These are phyloP conservation scores for Clausena lansium DNA, from an alignment of 345 rosid species.

Conservation along the genomic window DNA sequence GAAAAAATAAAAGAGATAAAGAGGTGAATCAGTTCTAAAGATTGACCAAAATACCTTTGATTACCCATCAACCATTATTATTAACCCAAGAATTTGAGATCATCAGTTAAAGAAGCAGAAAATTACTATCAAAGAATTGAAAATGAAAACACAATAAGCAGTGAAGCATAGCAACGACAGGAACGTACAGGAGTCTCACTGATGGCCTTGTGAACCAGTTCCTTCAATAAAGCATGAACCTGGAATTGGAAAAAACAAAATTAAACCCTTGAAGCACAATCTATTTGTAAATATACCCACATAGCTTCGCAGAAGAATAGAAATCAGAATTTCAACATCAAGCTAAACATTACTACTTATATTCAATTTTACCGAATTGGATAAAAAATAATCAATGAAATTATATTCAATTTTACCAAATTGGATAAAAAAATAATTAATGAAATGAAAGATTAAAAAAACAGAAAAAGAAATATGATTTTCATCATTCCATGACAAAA, in stretches of 20 bases:
- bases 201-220: slow-evolving; percentile 91
- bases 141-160: background rate
- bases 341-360: background rate
- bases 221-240: slow-evolving; percentile 94
- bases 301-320: background rate
- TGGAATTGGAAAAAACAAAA: slow-evolving; percentile 28
- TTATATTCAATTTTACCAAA: background rate
- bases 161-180: slow-evolving; percentile 11
- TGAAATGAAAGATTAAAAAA: background rate
- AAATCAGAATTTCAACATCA: background rate
- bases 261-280: background rate
- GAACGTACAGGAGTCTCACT: slow-evolving; percentile 76
- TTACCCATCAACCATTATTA: background rate
- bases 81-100: background rate
- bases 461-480: background rate
- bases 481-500: slow-evolving; percentile 2
- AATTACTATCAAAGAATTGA: background rate
- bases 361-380: background rate
- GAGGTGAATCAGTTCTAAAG: background rate
- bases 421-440: background rate
- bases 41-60: too few species aligned
- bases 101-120: background rate
- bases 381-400: background rate
- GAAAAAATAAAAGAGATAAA: background rate
- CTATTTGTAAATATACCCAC: background rate